Conservation (phyloP, 2,329 filamentous ascomycete genomes). For the Cytospora paraplurivora region DNA sequence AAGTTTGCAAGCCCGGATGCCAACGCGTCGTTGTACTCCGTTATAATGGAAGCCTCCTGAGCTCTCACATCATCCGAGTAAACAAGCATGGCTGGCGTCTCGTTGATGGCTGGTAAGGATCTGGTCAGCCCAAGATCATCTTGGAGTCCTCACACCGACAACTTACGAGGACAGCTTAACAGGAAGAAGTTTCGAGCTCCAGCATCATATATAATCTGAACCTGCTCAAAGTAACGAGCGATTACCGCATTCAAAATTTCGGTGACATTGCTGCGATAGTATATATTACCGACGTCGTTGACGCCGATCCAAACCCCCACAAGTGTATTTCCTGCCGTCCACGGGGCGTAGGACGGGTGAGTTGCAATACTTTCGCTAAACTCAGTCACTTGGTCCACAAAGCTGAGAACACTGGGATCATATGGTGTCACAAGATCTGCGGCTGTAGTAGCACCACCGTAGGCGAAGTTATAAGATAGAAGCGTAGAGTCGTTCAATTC, state of each 20-base stretch:
- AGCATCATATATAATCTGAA: conserved; percentile 50
- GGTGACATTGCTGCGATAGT: conserved; percentile 36
- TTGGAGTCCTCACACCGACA: fast-evolving
- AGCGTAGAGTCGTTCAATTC: conserved; percentile 45
- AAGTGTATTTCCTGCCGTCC: conserved; percentile 47
- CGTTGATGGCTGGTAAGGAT: conserved; percentile 41
- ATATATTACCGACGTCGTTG: conserved; percentile 53
- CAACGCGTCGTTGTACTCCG: conserved; percentile 43
- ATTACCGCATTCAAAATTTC: conserved; percentile 45
- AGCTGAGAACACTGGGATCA: conserved; percentile 48
- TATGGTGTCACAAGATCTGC: conserved; percentile 52
- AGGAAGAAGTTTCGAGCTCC: conserved; percentile 62
- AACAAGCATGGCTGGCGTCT: conserved; percentile 40
- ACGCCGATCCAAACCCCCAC: conserved; percentile 52
- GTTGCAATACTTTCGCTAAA: conserved; percentile 42
- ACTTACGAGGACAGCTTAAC: conserved; percentile 56
- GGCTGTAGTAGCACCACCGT: conserved; percentile 54
- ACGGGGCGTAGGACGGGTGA: conserved; percentile 41
- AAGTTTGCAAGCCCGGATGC: conserved; percentile 37
- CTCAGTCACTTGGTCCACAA: conserved; percentile 54
- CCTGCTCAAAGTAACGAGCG: conserved; percentile 44
- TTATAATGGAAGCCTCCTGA: conserved; percentile 40
- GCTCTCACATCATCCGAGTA: conserved; percentile 33
- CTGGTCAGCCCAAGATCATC: not conserved
- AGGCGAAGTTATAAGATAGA: conserved; percentile 53